Base-by-base conservation (phyloP, 345 rosid genomes). In the Hibiscus mutabilis region DNA sequence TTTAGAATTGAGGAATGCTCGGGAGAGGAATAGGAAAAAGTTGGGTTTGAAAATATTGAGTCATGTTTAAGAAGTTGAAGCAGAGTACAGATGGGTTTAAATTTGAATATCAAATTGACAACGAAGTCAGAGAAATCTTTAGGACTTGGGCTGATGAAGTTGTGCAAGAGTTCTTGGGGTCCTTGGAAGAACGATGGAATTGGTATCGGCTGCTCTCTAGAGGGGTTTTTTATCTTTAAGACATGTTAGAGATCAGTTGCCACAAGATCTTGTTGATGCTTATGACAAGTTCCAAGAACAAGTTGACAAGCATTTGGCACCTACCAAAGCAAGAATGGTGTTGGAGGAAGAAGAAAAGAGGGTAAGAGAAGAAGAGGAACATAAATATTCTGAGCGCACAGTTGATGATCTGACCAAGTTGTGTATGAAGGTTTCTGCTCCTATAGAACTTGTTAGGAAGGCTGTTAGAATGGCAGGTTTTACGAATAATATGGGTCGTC, bases 401-500 rank as follows among this genome's bases (percentile, higher is more conserved):
- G 86, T 87, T 47, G 83, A 84, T 53, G 96, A 94, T 79, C 82
- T 94, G 81, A 85, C 95, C 3, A 87, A 75, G 88, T 80, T 89
- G 56, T 85, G 86, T 75, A 83, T 88, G 87, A 94, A 89, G 79
- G 88, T 91, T 8, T 85, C 89, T 70, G 96, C 91, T 15, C 98
- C 96, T 0, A 84, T 90, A 44, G 88, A 91, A 75, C 85, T 90
- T 63, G 74, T 94, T n/a, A 83, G 89, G 78, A 91, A 91, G 81
- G 95, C 91, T 35, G 86, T 90, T 76, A 94, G 80, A 78, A 79
- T 87, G 87, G 91, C 80, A 57, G 95, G 95, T 46, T 90, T 94
- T 78, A 91, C 98, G 14, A 94, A 94, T 81, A 82, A 71, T 31
- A 87, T 90, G 96, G 98, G 98, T 13, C 89, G 98, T 18, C 97